These are phyloP conservation scores for Macadamia tetraphylla DNA, from an alignment of 164 flowering plant genomes.

Conservation along the genomic window DNA sequence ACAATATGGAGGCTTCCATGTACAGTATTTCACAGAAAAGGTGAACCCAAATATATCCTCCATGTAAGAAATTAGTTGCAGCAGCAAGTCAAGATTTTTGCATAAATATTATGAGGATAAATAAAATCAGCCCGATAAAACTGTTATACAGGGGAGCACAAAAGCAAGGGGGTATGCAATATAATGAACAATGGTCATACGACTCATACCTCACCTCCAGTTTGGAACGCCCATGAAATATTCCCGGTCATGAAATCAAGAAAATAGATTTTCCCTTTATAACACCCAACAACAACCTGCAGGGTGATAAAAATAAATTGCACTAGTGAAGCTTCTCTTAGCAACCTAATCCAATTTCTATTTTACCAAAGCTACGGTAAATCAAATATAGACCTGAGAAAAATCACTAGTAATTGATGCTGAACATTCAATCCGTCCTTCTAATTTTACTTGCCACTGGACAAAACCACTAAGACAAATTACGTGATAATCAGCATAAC, in stretches of 20 bases:
- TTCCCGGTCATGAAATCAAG: slow-evolving; percentile 62
- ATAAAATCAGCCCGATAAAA: background rate
- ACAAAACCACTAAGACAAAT: slow-evolving; percentile 49
- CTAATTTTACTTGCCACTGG: slow-evolving; percentile 59
- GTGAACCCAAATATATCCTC: too few species aligned
- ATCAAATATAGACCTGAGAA: slow-evolving; percentile 51
- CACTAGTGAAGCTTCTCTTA: background rate
- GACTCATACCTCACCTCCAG: slow-evolving; percentile 87
- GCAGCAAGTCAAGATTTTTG: too few species aligned
- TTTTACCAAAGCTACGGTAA: background rate
- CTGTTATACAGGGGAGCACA: background rate
- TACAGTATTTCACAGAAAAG: too few species aligned
- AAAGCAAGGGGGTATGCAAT: background rate
- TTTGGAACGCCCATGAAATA: slow-evolving; percentile 68
- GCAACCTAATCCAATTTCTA: background rate
- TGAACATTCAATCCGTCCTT: slow-evolving; percentile 82
- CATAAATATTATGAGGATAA: background rate
- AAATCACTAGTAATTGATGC: slow-evolving; percentile 70
- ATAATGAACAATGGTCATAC: slow-evolving; percentile 28
- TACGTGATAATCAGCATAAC: slow-evolving; percentile 11
- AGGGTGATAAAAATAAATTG: slow-evolving; percentile 3
- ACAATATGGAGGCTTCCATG: too few species aligned
- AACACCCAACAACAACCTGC: slow-evolving; percentile 90
- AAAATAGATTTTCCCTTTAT: slow-evolving; percentile 79
- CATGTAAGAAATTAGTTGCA: too few species aligned